A percentile compares a stretch with the other conserved stretches of the same genome.
Evolutionary conservation across 179 eudicot species (phyloP).

Genomic region (Camellia oleifera): DNA sequence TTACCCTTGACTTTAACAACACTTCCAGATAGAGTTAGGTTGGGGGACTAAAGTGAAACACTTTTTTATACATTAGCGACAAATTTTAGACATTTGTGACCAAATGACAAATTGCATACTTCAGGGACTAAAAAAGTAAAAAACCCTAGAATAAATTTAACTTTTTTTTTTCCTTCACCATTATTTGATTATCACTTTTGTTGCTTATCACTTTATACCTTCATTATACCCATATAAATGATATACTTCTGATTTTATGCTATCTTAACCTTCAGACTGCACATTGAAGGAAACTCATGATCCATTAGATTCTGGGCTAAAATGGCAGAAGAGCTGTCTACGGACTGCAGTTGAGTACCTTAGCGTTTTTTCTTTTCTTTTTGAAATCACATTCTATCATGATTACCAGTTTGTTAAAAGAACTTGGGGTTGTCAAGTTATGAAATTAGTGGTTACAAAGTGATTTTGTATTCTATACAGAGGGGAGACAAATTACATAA

Average conservation of each 20-base stretch:
- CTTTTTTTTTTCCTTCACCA: background rate
- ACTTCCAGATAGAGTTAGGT: no score
- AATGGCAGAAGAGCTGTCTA: slow-evolving; percentile 58
- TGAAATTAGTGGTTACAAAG: background rate
- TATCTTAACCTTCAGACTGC: slow-evolving; percentile 28
- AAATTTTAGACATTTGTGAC: no score
- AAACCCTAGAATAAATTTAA: background rate
- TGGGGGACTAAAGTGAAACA: no score
- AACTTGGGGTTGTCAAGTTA: background rate
- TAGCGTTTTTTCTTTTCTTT: background rate
- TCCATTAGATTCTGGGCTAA: slow-evolving; percentile 34
- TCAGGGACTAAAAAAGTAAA: no score
- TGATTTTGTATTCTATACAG: slow-evolving; percentile 30
- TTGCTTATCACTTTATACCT: background rate
- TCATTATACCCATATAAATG: background rate
- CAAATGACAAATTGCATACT: no score
- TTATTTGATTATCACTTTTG: background rate
- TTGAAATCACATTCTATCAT: slow-evolving; percentile 13
- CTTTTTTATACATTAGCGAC: no score
- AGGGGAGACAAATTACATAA: slow-evolving; percentile 29
- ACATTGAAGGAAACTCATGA: slow-evolving; percentile 23
- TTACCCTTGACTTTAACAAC: no score
- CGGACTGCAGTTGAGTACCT: slow-evolving; percentile 31
- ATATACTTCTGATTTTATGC: slow-evolving; percentile 3
- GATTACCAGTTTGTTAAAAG: background rate